Percentiles rank a stretch among this genome's conserved stretches.
Evolutionary conservation across 108 stramenopile genomes (phyloP).

Genomic region (Skeletonema tropicum): DNA sequence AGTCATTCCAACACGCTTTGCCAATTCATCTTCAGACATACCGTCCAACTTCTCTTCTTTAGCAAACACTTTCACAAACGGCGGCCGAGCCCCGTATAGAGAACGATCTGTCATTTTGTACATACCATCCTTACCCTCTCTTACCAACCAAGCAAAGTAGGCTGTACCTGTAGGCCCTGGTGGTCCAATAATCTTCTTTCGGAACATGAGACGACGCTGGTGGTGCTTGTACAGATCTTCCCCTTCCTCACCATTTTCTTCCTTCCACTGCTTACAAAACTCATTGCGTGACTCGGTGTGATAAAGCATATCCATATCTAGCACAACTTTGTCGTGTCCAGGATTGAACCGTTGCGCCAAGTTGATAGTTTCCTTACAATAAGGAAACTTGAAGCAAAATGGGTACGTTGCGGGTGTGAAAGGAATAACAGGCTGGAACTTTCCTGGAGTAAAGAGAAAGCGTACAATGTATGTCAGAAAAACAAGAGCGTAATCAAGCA

Average conservation of each 20-base stretch:
- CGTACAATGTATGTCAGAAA: too few species aligned
- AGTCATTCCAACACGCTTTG: slow-evolving; percentile 44
- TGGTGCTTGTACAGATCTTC: slow-evolving; percentile 60
- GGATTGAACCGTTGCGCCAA: slow-evolving; percentile 63
- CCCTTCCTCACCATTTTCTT: slow-evolving; percentile 56
- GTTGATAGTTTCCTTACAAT: slow-evolving; percentile 59
- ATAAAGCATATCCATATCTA: slow-evolving; percentile 60
- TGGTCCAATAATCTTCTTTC: slow-evolving; percentile 64
- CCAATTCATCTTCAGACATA: slow-evolving; percentile 53
- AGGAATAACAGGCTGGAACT: slow-evolving; percentile 67
- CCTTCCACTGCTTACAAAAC: slow-evolving; percentile 64
- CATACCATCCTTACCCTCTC: slow-evolving; percentile 58
- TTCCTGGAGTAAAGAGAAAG: too few species aligned
- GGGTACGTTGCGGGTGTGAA: slow-evolving; percentile 60
- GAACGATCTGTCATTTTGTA: slow-evolving; percentile 70
- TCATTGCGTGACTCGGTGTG: slow-evolving; percentile 51
- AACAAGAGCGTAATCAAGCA: too few species aligned
- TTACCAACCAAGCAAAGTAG: slow-evolving; percentile 50
- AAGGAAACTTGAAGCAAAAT: slow-evolving; percentile 64
- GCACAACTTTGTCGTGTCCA: slow-evolving; percentile 59
- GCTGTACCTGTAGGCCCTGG: slow-evolving; percentile 52
- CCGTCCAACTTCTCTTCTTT: slow-evolving; percentile 65
- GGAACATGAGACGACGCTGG: slow-evolving; percentile 49
- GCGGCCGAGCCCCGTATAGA: slow-evolving; percentile 58
- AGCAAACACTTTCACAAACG: slow-evolving; percentile 60